Evolutionary conservation across 768 basidiomycete genomes (phyloP), one percentile per base, ranked within the genome.

Genomic region (Crepidotus variabilis): DNA sequence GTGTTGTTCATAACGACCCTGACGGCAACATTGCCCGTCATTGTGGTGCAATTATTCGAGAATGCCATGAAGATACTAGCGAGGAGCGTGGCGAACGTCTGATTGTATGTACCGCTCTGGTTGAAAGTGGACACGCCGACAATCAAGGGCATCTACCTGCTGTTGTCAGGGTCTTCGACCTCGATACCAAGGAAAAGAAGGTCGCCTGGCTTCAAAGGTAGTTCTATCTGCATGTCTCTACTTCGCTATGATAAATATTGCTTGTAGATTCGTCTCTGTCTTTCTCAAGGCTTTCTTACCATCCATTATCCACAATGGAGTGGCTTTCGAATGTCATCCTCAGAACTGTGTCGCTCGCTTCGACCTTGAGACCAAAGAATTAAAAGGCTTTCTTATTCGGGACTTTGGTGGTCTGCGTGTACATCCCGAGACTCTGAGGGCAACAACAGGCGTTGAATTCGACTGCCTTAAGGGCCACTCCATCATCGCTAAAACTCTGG

Each of bases 301-400:
- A 2, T 71, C 81, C 0, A 72, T 83, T 57, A 65, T 85, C 2
- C 61, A 75, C 52, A 80, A 85, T 56, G 81, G 82, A 6, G 81
- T 85, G 3, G 81, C 78, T 1, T 83, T 85, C 60, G 82, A 85
- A 63, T 79, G 76, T 50, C 83, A 85, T 61, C 80, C 80, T 1
- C 83, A 85, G 65, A 84, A 85, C 58, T 82, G 81, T 57, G 69
- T 85, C 7, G 81, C 81, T 6, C 75, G 81, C 1, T 84, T 83
- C 58, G 76, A 79, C 56, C 59, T 78, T 3, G 57, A 70, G 22
- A 78, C 81, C 3, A 78, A 79, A 52, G 76, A 78, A 51, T 63
- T 83, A 2, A 76, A 73, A 34, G 82, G 81, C 0, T 83, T 85
- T 66, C 73, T 83, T 57, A 74, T 85, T 28, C 77, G 82, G 22